Evolutionary conservation across 257 asterid genomes (phyloP).

Genomic region (Solanum habrochaites): DNA sequence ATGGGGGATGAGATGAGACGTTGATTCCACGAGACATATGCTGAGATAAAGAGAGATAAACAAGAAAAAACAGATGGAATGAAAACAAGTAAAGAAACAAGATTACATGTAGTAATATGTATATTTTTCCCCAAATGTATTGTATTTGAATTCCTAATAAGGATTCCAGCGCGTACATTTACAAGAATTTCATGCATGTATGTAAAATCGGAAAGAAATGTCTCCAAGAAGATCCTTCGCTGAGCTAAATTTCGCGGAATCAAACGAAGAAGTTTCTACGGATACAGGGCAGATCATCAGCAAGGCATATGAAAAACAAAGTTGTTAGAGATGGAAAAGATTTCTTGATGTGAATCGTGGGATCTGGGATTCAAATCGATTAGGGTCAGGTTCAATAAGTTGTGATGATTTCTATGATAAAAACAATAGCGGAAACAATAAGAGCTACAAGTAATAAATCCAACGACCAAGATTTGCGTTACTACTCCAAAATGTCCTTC

Average conservation of each 20-base stretch:
- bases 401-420: constrained; percentile 5
- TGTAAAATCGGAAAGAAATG: constrained; percentile 1
- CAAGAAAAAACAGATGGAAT: background rate
- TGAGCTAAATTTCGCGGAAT: background rate
- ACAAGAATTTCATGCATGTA: background rate
- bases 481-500: background rate
- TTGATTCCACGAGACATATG: background rate
- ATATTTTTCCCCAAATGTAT: background rate
- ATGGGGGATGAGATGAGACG: background rate
- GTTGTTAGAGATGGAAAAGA: background rate
- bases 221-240: background rate
- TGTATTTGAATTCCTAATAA: background rate
- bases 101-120: background rate
- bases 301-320: background rate
- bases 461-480: background rate
- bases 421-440: background rate
- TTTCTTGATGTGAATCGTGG: background rate
- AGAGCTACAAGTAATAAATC: constrained; percentile 7
- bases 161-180: background rate
- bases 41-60: background rate
- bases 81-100: background rate
- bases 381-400: background rate
- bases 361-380: background rate
- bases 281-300: background rate
- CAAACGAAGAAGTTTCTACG: background rate